A percentile compares a stretch with the other conserved stretches of the same genome.
These are phyloP conservation scores for Fusarium sp. DNA, from an alignment of 2,329 filamentous ascomycete species.

Conservation along the genomic window DNA sequence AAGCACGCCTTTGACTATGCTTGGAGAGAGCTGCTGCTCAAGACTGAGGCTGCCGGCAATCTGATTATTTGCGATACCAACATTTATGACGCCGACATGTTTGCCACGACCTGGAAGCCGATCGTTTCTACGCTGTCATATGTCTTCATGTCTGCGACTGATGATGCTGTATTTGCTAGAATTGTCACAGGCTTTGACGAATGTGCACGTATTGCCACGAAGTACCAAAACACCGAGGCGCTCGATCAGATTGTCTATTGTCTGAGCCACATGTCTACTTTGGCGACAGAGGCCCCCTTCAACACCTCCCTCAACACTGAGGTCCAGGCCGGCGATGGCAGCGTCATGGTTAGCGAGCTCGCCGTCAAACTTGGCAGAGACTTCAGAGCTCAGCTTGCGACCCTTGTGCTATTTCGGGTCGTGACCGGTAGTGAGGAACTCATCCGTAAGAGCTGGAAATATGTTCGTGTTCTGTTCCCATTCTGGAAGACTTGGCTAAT, in stretches of 20 bases:
- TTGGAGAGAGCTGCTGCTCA: constrained; percentile 93
- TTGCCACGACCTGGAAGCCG: constrained; percentile 94
- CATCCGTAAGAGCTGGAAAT: constrained; percentile 83
- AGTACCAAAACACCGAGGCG: constrained; percentile 86
- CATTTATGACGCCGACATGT: constrained; percentile 98
- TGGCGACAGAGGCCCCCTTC: constrained; percentile 82
- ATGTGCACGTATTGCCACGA: constrained; percentile 92
- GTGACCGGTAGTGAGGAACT: constrained; percentile 87
- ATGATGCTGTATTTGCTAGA: constrained; percentile 94
- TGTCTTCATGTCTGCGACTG: constrained; percentile 98
- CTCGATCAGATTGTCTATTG: constrained; percentile 95
- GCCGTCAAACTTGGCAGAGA: constrained; percentile 96
- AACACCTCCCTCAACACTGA: constrained; percentile 95
- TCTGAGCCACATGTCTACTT: constrained; percentile 89
- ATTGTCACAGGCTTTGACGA: constrained; percentile 97
- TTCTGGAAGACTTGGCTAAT: constrained; percentile 15
- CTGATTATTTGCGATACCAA: constrained; percentile 90
- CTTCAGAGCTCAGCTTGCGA: constrained; percentile 93
- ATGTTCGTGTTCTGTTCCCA: constrained; percentile 69
- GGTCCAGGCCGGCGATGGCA: constrained; percentile 91
- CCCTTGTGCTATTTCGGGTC: constrained; percentile 94
- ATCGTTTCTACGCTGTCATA: constrained; percentile 96
- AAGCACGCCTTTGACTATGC: constrained; percentile 97
- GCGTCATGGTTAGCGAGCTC: constrained; percentile 98
- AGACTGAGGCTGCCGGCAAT: constrained; percentile 82